phyloP scores from a whole-genome alignment of 192 early-diverging fungal species.

The Cladochytrium replicatum region DNA sequence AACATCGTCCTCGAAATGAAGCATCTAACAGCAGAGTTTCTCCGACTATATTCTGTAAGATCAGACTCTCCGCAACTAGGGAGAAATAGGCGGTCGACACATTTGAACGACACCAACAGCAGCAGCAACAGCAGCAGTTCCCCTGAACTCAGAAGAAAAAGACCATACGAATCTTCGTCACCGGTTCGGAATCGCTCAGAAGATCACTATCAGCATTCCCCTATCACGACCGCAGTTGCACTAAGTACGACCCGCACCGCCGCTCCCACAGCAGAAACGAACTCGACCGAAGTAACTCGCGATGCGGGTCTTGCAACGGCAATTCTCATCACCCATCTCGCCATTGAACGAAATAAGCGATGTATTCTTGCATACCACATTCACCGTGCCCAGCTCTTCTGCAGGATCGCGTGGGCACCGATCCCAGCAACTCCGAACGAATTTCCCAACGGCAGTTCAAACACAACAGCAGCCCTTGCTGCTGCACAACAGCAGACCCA shows the following conservation, averaged over 20 bases:
- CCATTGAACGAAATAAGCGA: conserved; percentile 71
- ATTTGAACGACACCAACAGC: conserved; percentile 11
- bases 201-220: neutral
- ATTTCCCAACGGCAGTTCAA: conserved; percentile 6
- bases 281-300: conserved; percentile 9
- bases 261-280: conserved; percentile 1
- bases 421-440: conserved; percentile 28
- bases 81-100: neutral
- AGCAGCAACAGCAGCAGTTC: conserved; percentile 10
- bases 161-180: too few relatives aligned
- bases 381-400: conserved; percentile 55
- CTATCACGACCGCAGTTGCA: neutral
- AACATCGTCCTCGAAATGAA: conserved; percentile 68
- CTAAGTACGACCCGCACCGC: neutral
- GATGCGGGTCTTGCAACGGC: conserved; percentile 17
- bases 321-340: conserved; percentile 44
- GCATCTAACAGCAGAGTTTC: conserved; percentile 17
- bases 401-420: conserved; percentile 54
- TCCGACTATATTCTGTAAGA: conserved; percentile 1
- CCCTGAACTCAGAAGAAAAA: too few relatives aligned
- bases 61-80: conserved; percentile 1
- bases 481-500: conserved; percentile 19
- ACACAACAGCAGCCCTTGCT: conserved; percentile 31
- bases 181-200: neutral
- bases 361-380: conserved; percentile 82